Percentiles rank a stretch among this genome's conserved stretches.
phyloP scores from a whole-genome alignment of 441 rosid species.

The Gossypium aridum region DNA sequence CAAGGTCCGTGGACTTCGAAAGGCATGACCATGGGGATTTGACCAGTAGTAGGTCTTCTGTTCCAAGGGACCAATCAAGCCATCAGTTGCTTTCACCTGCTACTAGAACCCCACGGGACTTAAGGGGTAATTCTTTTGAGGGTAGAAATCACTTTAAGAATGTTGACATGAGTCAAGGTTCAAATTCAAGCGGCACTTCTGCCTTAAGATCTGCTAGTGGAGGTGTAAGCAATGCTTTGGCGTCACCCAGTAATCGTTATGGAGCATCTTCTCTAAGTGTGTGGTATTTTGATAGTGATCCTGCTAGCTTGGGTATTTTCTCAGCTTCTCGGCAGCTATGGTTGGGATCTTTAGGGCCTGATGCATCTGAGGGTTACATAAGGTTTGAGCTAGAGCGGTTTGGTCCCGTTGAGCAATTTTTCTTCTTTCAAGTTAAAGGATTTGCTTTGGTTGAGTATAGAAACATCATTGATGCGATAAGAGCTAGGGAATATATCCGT shows the following conservation, averaged over 20 bases:
- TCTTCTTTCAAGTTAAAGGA: slow-evolving; percentile 63
- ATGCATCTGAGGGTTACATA: slow-evolving; percentile 69
- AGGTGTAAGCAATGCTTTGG: slow-evolving; percentile 25
- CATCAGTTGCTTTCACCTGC: slow-evolving; percentile 68
- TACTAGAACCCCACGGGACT: slow-evolving; percentile 41
- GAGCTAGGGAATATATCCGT: slow-evolving; percentile 81
- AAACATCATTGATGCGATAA: slow-evolving; percentile 76
- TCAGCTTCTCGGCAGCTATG: slow-evolving; percentile 83
- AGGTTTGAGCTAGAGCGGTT: slow-evolving; percentile 82
- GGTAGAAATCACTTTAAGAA: slow-evolving; percentile 42
- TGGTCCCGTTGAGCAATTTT: slow-evolving; percentile 78
- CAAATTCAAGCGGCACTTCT: slow-evolving; percentile 25
- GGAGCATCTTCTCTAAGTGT: slow-evolving; percentile 41
- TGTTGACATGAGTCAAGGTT: slow-evolving; percentile 29
- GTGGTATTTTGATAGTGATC: slow-evolving; percentile 85
- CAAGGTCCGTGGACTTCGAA: slow-evolving; percentile 61
- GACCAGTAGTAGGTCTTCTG: slow-evolving; percentile 58
- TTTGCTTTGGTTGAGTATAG: slow-evolving; percentile 87
- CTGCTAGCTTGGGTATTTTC: slow-evolving; percentile 64
- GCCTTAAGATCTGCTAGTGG: slow-evolving; percentile 28
- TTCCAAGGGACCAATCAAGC: slow-evolving; percentile 47
- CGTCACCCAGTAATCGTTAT: slow-evolving; percentile 57
- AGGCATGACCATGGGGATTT: slow-evolving; percentile 57
- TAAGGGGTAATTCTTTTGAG: slow-evolving; percentile 63
- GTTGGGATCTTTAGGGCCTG: slow-evolving; percentile 76